phyloP scores from a whole-genome alignment of 2,329 filamentous ascomycete genomes.

The Hyphodiscus sp. region DNA sequence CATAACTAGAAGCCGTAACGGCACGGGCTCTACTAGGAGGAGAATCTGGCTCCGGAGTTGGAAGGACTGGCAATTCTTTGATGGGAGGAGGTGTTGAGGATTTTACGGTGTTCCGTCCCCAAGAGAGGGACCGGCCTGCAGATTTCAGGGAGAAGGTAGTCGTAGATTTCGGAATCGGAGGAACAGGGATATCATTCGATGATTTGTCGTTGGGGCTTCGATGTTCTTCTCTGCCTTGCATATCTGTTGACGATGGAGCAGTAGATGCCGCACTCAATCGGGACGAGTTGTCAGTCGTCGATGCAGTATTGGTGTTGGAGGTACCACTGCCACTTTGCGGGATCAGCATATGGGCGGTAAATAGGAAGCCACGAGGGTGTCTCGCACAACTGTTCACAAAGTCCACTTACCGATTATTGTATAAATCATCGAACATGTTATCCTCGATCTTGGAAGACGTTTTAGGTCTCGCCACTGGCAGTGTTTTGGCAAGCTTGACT shows the following conservation, averaged over 20 bases:
- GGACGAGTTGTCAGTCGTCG: conserved; percentile 31
- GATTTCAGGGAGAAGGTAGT: conserved; percentile 28
- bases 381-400: neutral
- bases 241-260: conserved; percentile 29
- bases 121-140: conserved; percentile 30
- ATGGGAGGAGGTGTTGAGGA: conserved; percentile 16
- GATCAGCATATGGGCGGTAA: conserved; percentile 11
- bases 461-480: conserved; percentile 13
- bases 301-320: conserved; percentile 30
- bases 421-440: conserved; percentile 28
- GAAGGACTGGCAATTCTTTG: conserved; percentile 17
- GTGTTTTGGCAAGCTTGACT: conserved; percentile 19
- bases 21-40: conserved; percentile 21
- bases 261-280: conserved; percentile 31
- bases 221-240: conserved; percentile 24
- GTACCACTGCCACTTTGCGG: conserved; percentile 30
- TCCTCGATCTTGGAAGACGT: conserved; percentile 26
- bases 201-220: conserved; percentile 26
- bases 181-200: conserved; percentile 25
- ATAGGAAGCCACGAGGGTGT: neutral
- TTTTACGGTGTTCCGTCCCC: conserved; percentile 23
- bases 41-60: conserved; percentile 17
- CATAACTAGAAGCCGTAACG: conserved; percentile 29
- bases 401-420: conserved; percentile 29
- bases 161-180: conserved; percentile 25